Evolutionary conservation across 805 yeast genomes (phyloP), one percentile per base, ranked within the genome.

Genomic region (Cyberlindnera subsufficiens): DNA sequence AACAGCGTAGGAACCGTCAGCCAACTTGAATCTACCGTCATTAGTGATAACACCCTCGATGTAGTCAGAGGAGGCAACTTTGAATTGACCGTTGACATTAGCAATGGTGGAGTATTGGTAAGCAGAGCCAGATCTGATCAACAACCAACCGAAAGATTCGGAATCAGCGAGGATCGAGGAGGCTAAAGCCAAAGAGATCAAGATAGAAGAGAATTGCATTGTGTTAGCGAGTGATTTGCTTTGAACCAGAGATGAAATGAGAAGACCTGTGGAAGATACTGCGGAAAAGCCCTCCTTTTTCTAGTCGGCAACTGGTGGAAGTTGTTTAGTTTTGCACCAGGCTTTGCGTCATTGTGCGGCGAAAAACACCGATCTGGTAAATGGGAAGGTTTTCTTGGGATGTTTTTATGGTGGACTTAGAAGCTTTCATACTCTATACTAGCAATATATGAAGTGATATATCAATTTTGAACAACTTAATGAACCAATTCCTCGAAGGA

Each of bases 161-260:
- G 72, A 66, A 52, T 66, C 71, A 31, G 70, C 70, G 32, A 55
- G 42, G 37, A 60, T 57, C 25, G 60, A 43, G 16, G 66, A 42
- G 39, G 57, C 56, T 45, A 47, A 57, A 37, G 58, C 47, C 29
- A 64, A 41, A 39, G 61, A 47, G 43, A 59, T 51, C 33, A 58
- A 32, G 39, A 60, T 45, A 55, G 44, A 35, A 30, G 59, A 32
- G 44, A 57, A 54, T 45, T 50, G 51, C 65, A 61, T 61, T 51
- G 51, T 45, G 6, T 27, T 27, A 43, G 43, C 43, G 47, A 42
- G 36, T 37, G 48, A 20, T 19, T 38, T n/a, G 10, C 7, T 30
- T 15, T 14, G 15, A 30, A 30, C 10, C 7, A 30, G 17, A 8
- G 17, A n/a, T 13, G 6, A 15, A 30, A 11, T 8, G 17, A 30